Evolutionary conservation across 139 green algal species (phyloP), one percentile per base, ranked within the genome.

Genomic region (Chlorella sorokiniana): DNA sequence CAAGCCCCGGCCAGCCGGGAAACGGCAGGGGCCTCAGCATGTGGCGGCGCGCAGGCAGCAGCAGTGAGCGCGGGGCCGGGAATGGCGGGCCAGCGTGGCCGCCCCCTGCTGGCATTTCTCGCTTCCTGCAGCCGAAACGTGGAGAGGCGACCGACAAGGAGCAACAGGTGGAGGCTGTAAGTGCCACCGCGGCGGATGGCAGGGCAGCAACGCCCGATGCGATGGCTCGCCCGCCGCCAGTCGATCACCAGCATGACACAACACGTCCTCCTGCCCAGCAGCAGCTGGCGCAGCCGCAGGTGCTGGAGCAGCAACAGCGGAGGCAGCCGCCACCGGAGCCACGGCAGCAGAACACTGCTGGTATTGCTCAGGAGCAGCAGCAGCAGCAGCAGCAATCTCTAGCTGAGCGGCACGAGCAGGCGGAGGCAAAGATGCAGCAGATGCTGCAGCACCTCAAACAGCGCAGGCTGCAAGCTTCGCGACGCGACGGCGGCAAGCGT

Each of bases 161-260:
- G n/a, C n/a, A n/a, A n/a, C 35, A 48, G 11, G 35, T n/a, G 27
- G 37, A 52, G n/a, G 65, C 18, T 35, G 31, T 45, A n/a, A 35
- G 40, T 25, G 42, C 35, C 20, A 18, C 68, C 68, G 20, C 23
- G 38, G 25, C 22, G 38, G n/a, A n/a, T 22, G 20, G 31, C 23
- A 52, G 23, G 41, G 38, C 48, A 59, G 48, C 48, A 25, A 16
- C 18, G 18, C 6, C 56, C 56, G n/a, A 65, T 33, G 56, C 23
- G 6, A 22, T 22, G n/a, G 56, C 56, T 59, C 14, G 14, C 48
- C 48, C 29, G 40, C 41, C 31, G 41, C 41, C 5, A 16, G 41
- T 29, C 16, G 27, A 41, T 3, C 69, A 76, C 27, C 69, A 76
- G 44, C 42, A 76, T 42, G n/a, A 76, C n/a, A n/a, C n/a, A n/a